Base-by-base conservation (phyloP, 495 filamentous ascomycete genomes). In the Talaromyces liani region DNA sequence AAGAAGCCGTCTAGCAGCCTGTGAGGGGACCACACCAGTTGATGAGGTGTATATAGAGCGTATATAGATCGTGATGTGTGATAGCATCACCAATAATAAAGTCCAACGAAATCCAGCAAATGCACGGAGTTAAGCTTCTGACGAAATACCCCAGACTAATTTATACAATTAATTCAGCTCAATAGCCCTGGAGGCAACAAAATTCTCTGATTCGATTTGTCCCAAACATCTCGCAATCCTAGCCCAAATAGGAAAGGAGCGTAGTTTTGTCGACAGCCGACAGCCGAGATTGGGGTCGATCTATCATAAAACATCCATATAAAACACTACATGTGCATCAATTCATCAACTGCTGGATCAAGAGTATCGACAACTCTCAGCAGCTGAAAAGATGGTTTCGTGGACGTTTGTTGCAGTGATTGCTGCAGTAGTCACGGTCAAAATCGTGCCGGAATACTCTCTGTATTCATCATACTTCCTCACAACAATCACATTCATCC, bases 371-470 rank as follows among this genome's bases (percentile, higher is more conserved):
- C 12, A 16, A 41, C 4, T 41, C 36, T 41, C 3, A 16, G 14
- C 0, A 9, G n/a, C 18, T 49, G 16, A 20, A 9, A 49, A 49
- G 16, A 64, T 64, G 63, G 55, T 56, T 34, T 59, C 54, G 24
- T 65, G 64, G 64, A 33, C 36, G 12, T 20, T 56, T n/a, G n/a
- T 58, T 27, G 58, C 59, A n/a, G 41, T 47, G 2, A 9, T 62
- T 6, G 31, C 49, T 22, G 54, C 65, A n/a, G 27, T 64, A n/a
- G 9, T 56, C 8, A 65, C 66, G 3, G 34, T 73, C 22, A 70
- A 68, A 58, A 36, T 75, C 39, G 66, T 64, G 25, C 75, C 75
- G 2, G 70, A 73, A 61, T 78, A 75, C 64, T 62, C 71, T 22
- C 58, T 76, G 6, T 65, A 57, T 22, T 65, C 65, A 3, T 80